Percentiles rank a stretch among this genome's conserved stretches.
These are phyloP conservation scores for Ogataea salicorniae DNA, from an alignment of 805 yeast genomes.

Conservation along the genomic window DNA sequence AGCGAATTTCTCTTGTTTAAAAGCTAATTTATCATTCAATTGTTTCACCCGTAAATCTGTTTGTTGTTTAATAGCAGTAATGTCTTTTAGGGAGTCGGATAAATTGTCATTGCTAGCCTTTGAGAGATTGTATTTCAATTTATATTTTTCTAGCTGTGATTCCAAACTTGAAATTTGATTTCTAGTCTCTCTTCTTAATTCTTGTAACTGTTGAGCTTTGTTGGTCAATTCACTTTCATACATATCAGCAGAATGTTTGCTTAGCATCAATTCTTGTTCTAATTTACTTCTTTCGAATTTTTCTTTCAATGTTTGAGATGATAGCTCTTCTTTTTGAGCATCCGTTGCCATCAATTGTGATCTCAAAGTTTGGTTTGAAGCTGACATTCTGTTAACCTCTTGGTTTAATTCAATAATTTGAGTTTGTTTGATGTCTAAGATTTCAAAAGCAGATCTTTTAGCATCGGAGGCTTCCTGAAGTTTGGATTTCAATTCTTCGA, in stretches of 20 bases:
- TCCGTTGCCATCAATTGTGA: constrained; percentile 34
- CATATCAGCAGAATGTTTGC: constrained; percentile 30
- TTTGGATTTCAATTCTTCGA: constrained; percentile 10
- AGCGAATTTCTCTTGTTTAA: constrained; percentile 44
- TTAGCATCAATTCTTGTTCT: constrained; percentile 28
- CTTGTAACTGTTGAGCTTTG: constrained; percentile 25
- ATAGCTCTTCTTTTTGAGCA: constrained; percentile 27
- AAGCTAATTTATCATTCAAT: constrained; percentile 38
- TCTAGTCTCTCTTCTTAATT: constrained; percentile 25
- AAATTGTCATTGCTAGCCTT: constrained; percentile 29
- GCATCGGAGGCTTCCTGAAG: constrained; percentile 20
- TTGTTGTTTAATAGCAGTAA: constrained; percentile 36
- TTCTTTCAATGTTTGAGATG: constrained; percentile 22
- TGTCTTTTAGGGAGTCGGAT: constrained; percentile 31
- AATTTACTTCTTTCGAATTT: constrained; percentile 24
- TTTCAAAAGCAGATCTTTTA: constrained; percentile 29
- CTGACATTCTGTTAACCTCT: constrained; percentile 37
- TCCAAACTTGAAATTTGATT: constrained; percentile 29
- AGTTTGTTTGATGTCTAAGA: constrained; percentile 33
- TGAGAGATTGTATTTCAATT: constrained; percentile 27
- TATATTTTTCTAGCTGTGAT: constrained; percentile 32
- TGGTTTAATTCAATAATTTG: constrained; percentile 33
- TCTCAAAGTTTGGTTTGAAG: constrained; percentile 39
- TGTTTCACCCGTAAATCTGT: constrained; percentile 41
- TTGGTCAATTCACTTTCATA: constrained; percentile 31